Evolutionary conservation across 2,329 filamentous ascomycete genomes (phyloP).

Genomic region (Elsinoe perseae): DNA sequence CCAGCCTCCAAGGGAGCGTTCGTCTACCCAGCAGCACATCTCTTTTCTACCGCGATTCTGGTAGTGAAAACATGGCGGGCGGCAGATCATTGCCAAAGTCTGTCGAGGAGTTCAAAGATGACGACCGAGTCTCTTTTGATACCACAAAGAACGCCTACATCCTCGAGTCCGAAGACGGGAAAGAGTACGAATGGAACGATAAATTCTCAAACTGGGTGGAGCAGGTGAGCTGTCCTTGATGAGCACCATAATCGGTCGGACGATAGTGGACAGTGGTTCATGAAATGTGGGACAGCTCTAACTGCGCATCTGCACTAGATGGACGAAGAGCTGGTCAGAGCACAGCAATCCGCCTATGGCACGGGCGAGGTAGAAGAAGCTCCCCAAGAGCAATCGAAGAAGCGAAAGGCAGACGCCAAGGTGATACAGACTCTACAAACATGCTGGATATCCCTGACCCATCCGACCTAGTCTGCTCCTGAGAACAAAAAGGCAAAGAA

Average conservation of each 20-base stretch:
- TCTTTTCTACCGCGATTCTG: neutral
- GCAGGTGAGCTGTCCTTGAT: conserved; percentile 16
- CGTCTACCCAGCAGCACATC: too few species aligned
- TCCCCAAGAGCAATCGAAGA: conserved; percentile 39
- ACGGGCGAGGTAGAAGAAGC: conserved; percentile 53
- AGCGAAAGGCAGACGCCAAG: conserved; percentile 36
- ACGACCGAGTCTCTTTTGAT: conserved; percentile 82
- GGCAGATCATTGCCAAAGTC: conserved; percentile 43
- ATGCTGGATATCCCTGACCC: conserved; percentile 10
- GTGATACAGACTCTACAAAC: conserved; percentile 19
- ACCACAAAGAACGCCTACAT: conserved; percentile 73
- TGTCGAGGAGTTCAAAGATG: conserved; percentile 61
- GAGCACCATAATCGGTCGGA: conserved; percentile 1
- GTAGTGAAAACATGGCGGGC: neutral
- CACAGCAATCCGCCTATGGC: conserved; percentile 55
- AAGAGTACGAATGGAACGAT: conserved; percentile 75
- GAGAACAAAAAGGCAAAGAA: conserved; percentile 27
- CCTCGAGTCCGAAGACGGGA: conserved; percentile 74
- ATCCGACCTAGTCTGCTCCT: conserved; percentile 17
- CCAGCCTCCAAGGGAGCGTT: too few species aligned
- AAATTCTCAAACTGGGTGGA: conserved; percentile 28
- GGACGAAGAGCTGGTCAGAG: conserved; percentile 52
- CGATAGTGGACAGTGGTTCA: conserved; percentile 8
- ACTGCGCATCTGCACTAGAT: conserved; percentile 36
- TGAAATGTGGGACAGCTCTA: conserved; percentile 14